Base-by-base conservation (phyloP, 176 grass and related monocot genomes). In the Phragmites australis region DNA sequence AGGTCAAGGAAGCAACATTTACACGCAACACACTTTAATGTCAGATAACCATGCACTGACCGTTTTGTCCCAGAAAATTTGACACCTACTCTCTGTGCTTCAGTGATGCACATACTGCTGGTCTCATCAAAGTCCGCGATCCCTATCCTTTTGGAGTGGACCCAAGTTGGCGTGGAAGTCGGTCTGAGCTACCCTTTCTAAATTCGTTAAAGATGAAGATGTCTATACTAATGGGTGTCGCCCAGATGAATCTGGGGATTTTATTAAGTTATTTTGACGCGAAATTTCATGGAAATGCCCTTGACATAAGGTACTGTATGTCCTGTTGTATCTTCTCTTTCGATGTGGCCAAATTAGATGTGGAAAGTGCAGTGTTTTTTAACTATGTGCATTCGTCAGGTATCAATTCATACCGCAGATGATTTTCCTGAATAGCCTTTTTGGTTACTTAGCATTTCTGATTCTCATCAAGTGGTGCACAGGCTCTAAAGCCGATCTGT, bases 151-250 rank as follows among this genome's bases (percentile, higher is more conserved):
- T 99, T 93, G 97, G 97, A 34, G 97, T 99, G 84, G 97, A 99
- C 79, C 97, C 97, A 72, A 95, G 89, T 57, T 99, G 97, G 97
- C 86, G 88, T 75, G 97, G 97, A 81, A 96, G 90, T 89, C 88
- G 97, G 12, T 90, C 97, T 82, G 97, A 99, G 76, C 82, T 99
- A 81, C 97, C 97, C 46, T 99, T 99, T 96, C 77, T 99, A 73
- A 99, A 99, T 70, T 99, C 93, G 16, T 81, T 99, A 65, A 99
- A 99, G 86, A 99, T 99, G 97, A 99, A 99, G 75, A 99, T 99
- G 97, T 99, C 97, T 68, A 99, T 99, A 89, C 50, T 99, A 29
- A 82, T 99, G 73, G 97, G 97, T 80, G 87, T 99, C 46, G 87
- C 87, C 46, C 93, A 99, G 82, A 99, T 99, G 93, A 99, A 99